Evolutionary conservation across 352 stramenopile species (phyloP), one percentile per base, ranked within the genome.

Genomic region (Pythium monospermum): DNA sequence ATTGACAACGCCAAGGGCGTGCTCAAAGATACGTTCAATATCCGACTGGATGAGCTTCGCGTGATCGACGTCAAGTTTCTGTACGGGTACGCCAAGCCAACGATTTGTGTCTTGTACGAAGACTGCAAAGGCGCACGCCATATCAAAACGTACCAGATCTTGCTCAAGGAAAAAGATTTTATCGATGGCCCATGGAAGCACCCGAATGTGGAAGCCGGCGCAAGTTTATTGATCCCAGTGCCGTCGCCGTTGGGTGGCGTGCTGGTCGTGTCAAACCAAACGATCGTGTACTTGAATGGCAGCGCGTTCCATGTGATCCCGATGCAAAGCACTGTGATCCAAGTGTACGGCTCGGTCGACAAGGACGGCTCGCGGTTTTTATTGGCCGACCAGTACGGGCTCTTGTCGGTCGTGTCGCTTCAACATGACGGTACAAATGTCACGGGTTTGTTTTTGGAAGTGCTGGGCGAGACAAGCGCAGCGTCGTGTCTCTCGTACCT

Each of bases 61-160:
- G 86, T 97, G 41, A 88, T 97, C 49, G 91, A 97, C 58, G 94
- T 97, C 66, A 93, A 96, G 60, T 97, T 97, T 62, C 65, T 97
- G 8, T 71, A 96, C 54, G 90, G 86, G 2, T 91, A 89, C 62
- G 65, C 50, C n/a, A 91, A 91, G 56, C 83, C 85, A 18, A 95
- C 78, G 23, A 95, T 97, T 44, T 95, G 86, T 48, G 85, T 97
- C 46, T 59, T 97, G 48, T 96, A 96, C 55, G 81, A 97, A 53
- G 89, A 97, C 69, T 85, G 90, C 57, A 88, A 94, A 41, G 79
- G 82, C 5, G 83, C 85, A 38, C 78, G 88, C 11, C 87, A 97
- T 58, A 71, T 97, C 30, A 96, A 96, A 61, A 97, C 91, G 48
- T 97, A 96, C 68, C 68, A 87, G 37, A 91, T 97, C 45, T 60